Evolutionary conservation across 208 protist genomes (phyloP), one percentile per base, ranked within the genome.

Genomic region (Crithidia fasciculata): DNA sequence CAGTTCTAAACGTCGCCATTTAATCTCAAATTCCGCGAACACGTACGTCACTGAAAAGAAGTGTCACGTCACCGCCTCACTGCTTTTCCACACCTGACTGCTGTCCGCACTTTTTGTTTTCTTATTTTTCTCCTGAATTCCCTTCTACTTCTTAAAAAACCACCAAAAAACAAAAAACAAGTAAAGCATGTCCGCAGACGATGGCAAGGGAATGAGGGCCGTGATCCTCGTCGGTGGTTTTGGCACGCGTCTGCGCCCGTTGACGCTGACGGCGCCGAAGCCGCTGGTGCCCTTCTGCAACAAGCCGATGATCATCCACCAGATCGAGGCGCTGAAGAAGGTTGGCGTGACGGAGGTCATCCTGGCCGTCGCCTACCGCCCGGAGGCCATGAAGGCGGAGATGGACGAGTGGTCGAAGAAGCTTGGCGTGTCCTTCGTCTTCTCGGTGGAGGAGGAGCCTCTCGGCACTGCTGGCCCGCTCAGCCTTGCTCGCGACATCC

Each of bases 221-320:
- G 87, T 99, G 28, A 99, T 99, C 87, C 88, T 99, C 8, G 98
- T 99, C 36, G 98, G 98, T 63, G 98, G 95, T 40, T 97, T 92
- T 64, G 93, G 95, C 62, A 97, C 95, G 28, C 87, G 98, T 39
- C 88, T 99, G 13, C 95, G 98, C 57, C 98, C 98, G 37, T 88
- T 99, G 15, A 99, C 98, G 7, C 83, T 99, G 16, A 98, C 97
- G 5, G 83, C 87, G 40, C 98, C 98, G 9, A 99, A 99, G 83
- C 98, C 98, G 12, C 84, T 99, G 8, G 97, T 99, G 4, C 94
- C 94, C 5, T 99, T 99, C 84, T 95, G 93, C 69, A 99, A 99
- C 85, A 98, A 99, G 86, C 91, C 98, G 8, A 99, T 99, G 87
- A 97, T 99, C 47, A 76, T 99, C 28, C 98, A 99, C 83, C 98